Evolutionary conservation across 1,284 basidiomycete species (phyloP), one percentile per base, ranked within the genome.

Genomic region (Malassezia pachydermatis): DNA sequence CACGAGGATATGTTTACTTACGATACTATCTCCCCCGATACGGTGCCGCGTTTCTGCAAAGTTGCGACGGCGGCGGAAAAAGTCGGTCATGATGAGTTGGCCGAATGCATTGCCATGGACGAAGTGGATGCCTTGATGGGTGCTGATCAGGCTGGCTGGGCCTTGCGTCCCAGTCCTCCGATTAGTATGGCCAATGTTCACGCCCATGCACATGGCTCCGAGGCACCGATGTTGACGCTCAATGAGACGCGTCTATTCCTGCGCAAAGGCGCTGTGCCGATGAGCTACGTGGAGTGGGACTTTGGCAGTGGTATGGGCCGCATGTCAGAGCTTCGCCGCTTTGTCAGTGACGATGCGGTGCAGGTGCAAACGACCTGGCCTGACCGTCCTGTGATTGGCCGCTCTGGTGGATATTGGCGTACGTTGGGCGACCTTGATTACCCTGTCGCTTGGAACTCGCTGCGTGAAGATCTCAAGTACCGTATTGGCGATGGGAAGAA

Each of bases 261-360:
- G 6, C 39, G 54, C n/a, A 62, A 67, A 41, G 65, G 66, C 20
- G 57, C 66, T 8, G 62, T 63, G 16, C 63, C 66, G n/a, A 60
- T 69, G 30, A 65, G 62, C 55, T 67, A 69, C 46, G 47, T 67
- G 28, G 66, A 69, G 37, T 69, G 66, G 66, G 66, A 69, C 57
- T 66, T 55, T 49, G 57, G 17, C 23, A 56, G 48, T 30, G 63
- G 61, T 9, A 34, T 60, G 9, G 65, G 64, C 17, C 37, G 51
- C 4, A 28, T 49, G 10, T 29, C 35, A 1, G 48, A 58, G 48
- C 55, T 68, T 22, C 51, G 56, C 19, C 50, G 65, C 17, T 67
- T 67, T 42, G 45, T 39, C 5, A 37, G 43, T 3, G 28, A 36
- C 7, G 45, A 60, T 24, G 54, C 51, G 2, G 56, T 51, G n/a